Evolutionary conservation across 2,329 filamentous ascomycete species (phyloP).

Genomic region (Conoideocrella luteorostrata): DNA sequence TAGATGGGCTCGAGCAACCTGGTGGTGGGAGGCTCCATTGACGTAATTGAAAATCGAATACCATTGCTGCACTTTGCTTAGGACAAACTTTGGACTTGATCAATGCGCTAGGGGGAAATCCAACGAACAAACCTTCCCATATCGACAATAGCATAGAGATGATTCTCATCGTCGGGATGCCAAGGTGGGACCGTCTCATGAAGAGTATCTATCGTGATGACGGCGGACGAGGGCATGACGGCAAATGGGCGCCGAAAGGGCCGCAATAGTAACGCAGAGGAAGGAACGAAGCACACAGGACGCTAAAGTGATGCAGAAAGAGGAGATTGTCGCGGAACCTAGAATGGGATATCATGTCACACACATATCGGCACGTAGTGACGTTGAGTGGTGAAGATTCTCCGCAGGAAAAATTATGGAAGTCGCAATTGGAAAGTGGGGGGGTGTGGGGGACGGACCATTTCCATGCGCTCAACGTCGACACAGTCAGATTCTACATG

Average conservation of each 20-base stretch:
- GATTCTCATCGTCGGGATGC: slow-evolving; percentile 37
- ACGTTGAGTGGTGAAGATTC: slow-evolving; percentile 4
- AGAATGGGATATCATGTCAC: slow-evolving; percentile 2
- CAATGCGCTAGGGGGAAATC: not conserved
- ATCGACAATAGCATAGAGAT: slow-evolving; percentile 52
- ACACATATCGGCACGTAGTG: not conserved
- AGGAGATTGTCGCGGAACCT: not conserved
- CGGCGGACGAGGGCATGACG: slow-evolving; percentile 29
- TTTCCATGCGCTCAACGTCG: too few species aligned
- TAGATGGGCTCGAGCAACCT: slow-evolving; percentile 73
- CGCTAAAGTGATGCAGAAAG: not conserved
- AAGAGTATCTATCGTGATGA: slow-evolving; percentile 48
- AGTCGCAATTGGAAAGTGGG: slow-evolving; percentile 5
- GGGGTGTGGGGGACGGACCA: too few species aligned
- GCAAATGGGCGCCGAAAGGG: not conserved
- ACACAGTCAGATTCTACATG: too few species aligned
- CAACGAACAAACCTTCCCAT: slow-evolving; percentile 46
- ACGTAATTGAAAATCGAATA: slow-evolving; percentile 85
- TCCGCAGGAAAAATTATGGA: not conserved
- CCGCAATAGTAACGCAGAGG: not conserved
- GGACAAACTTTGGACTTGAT: not conserved
- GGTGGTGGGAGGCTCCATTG: slow-evolving; percentile 63
- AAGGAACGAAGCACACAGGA: not conserved
- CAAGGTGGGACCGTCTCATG: slow-evolving; percentile 42
- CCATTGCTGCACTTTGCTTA: slow-evolving; percentile 60